Percentiles rank a stretch among this genome's conserved stretches.
These are phyloP conservation scores for Rubus idaeus DNA, from an alignment of 306 rosid genomes.

Conservation along the genomic window DNA sequence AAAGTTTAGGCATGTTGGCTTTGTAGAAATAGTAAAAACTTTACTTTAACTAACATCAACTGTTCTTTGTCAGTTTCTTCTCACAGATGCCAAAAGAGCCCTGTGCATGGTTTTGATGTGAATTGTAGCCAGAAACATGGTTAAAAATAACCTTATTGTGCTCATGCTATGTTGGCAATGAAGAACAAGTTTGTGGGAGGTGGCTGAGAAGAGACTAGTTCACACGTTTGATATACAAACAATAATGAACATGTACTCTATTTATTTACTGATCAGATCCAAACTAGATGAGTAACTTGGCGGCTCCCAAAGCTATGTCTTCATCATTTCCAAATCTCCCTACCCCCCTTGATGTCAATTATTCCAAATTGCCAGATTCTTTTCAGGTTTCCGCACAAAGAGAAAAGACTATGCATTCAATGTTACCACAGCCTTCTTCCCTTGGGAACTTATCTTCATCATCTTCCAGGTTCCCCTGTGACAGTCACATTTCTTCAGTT, in stretches of 20 bases:
- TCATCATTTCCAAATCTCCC: conserved; percentile 55
- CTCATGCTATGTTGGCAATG: conserved; percentile 19
- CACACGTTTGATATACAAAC: conserved; percentile 2
- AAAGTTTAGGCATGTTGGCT: neutral
- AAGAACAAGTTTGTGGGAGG: conserved; percentile 19
- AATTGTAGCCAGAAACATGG: neutral
- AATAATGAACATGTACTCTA: conserved; percentile 28
- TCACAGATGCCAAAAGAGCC: neutral
- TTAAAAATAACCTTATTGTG: neutral
- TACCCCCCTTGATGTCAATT: conserved; percentile 36
- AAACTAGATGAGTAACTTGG: conserved; percentile 52
- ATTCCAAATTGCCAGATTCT: conserved; percentile 47
- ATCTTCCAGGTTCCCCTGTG: conserved; percentile 36
- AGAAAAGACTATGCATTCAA: conserved; percentile 37
- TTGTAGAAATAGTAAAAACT: neutral
- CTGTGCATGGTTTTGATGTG: conserved; percentile 2
- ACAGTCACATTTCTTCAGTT: conserved; percentile 30
- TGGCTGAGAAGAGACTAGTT: conserved; percentile 18
- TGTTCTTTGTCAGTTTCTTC: conserved; percentile 19
- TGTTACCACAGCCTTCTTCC: conserved; percentile 42
- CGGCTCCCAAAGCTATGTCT: conserved; percentile 42
- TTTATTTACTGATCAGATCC: conserved; percentile 54
- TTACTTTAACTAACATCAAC: neutral
- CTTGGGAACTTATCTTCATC: conserved; percentile 43
- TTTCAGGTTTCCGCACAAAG: conserved; percentile 47